phyloP scores from a whole-genome alignment of 345 rosid species.

The Gossypium rotundifolium region DNA sequence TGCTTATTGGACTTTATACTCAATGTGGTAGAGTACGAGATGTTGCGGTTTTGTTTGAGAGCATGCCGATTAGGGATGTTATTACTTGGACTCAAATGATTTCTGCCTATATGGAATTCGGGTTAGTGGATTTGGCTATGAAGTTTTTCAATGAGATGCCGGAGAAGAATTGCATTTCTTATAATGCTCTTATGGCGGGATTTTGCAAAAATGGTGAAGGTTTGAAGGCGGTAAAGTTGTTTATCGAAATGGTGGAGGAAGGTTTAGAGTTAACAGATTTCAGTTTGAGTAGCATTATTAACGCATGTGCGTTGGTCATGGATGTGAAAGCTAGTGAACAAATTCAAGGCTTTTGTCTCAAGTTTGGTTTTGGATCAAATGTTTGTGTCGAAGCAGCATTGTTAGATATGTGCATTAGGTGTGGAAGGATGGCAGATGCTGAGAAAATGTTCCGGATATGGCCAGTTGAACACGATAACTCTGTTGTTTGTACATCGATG shows the following conservation, averaged over 20 bases:
- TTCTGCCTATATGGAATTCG: constrained; percentile 59
- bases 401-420: constrained; percentile 74
- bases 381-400: constrained; percentile 56
- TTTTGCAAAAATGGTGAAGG: constrained; percentile 54
- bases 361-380: constrained; percentile 58
- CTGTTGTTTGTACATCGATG: constrained; percentile 60
- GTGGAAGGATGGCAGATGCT: constrained; percentile 76
- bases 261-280: constrained; percentile 59
- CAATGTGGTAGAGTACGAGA: constrained; percentile 37
- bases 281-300: constrained; percentile 51
- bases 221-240: constrained; percentile 39
- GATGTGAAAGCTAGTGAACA: constrained; percentile 47
- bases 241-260: constrained; percentile 43
- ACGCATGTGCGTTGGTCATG: constrained; percentile 57
- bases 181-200: constrained; percentile 63
- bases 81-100: constrained; percentile 68
- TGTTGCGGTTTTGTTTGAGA: constrained; percentile 42
- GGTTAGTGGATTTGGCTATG: constrained; percentile 54
- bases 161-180: constrained; percentile 55
- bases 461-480: constrained; percentile 40
- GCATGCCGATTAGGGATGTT: constrained; percentile 47
- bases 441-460: constrained; percentile 49
- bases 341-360: constrained; percentile 61
- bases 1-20: constrained; percentile 58
- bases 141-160: constrained; percentile 56